A percentile compares a stretch with the other conserved stretches of the same genome.
phyloP scores from a whole-genome alignment of 345 rosid species.

The Nasturtium officinale region DNA sequence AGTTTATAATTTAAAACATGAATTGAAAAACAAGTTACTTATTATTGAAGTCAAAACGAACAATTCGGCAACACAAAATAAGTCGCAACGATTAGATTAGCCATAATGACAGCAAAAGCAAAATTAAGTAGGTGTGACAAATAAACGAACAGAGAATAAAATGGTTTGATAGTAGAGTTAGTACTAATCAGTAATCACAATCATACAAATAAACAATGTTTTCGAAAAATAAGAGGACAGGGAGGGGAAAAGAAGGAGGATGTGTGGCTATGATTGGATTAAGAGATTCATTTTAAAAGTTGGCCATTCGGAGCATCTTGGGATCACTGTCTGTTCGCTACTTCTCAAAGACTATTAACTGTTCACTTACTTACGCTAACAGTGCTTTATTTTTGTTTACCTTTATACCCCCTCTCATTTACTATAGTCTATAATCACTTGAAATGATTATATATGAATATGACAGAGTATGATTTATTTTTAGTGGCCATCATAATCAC shows the following conservation, averaged over 20 bases:
- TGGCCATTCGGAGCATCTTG: slow-evolving; percentile 48
- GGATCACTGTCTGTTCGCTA: slow-evolving; percentile 47
- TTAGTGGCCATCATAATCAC: slow-evolving; percentile 29
- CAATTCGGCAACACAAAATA: too few relatives aligned
- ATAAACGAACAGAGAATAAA: too few relatives aligned
- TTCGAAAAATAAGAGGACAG: slow-evolving; percentile 3
- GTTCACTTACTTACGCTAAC: slow-evolving; percentile 24
- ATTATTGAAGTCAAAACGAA: too few relatives aligned
- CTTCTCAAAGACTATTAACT: slow-evolving; percentile 44
- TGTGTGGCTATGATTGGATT: slow-evolving; percentile 43
- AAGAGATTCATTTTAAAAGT: slow-evolving; percentile 42
- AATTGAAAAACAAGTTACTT: too few relatives aligned
- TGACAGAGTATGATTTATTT: too few relatives aligned
- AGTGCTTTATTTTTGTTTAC: background rate
- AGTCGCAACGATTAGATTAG: too few relatives aligned
- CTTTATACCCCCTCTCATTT: background rate
- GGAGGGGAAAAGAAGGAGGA: slow-evolving; percentile 5
- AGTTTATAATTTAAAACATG: too few relatives aligned
- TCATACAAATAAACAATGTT: slow-evolving; percentile 10
- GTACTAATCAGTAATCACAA: background rate
- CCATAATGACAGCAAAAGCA: too few relatives aligned
- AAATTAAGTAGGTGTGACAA: too few relatives aligned
- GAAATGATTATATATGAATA: too few relatives aligned
- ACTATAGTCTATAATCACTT: background rate
- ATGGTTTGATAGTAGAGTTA: background rate